Base-by-base conservation (phyloP, 805 yeast genomes). In the Candida yuanshanica region DNA sequence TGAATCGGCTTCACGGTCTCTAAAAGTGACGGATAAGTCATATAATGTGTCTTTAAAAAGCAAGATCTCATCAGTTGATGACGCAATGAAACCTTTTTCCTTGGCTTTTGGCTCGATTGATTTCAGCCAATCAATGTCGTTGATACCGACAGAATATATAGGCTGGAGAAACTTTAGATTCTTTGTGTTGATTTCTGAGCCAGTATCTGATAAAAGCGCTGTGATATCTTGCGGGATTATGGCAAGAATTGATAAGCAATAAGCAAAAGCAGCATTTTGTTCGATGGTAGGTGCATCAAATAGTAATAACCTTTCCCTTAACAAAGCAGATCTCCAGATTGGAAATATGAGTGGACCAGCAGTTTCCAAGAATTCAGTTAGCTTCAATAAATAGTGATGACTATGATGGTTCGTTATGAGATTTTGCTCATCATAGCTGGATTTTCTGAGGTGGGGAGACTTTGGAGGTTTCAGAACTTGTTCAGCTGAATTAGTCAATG, bases 331-430 rank as follows among this genome's bases (percentile, higher is more conserved):
- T 59, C 79, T 83, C 79, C 82, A 85, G 5, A 81, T 56, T 31
- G 68, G 73, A 53, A 81, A 83, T 2, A 79, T 64, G 37, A 81
- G 62, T 1, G 93, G 90, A 0, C 95, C 90, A 38, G 79, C 61
- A 2, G 58, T 53, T 22, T 71, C 66, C 35, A 83, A 51, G 29
- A 79, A 60, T 11, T 64, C 58, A 1, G 74, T 66, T 16, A 79
- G 58, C n/a, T 64, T 58, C 23, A 71, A 60, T 14, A 74, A 60
- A 62, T 74, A 77, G 52, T 76, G 74, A 43, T 60, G 64, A 31
- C 54, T 53, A 21, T 48, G 36, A 37, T 42, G 35, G 40, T 47
- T 45, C 11, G 20, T 18, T 11, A 25, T 11, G n/a, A 18, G 7
- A 5, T 38, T 35, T 40, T 31, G 14, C 13, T 32, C 35, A 29